Percentiles rank a stretch among this genome's conserved stretches.
phyloP scores from a whole-genome alignment of 2,329 filamentous ascomycete genomes.

The Rutstroemia sp. region DNA sequence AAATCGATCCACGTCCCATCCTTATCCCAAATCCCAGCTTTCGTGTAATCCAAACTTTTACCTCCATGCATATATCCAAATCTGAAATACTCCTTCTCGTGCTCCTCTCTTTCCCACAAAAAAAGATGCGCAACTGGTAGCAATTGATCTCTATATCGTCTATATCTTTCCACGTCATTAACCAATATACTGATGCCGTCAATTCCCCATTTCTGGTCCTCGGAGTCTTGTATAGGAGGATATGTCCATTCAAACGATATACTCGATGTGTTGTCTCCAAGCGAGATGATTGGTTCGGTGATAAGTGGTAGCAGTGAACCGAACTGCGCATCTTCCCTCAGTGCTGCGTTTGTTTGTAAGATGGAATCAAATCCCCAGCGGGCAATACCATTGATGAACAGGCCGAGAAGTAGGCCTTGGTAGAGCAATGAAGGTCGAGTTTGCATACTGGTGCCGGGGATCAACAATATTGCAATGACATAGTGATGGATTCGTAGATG shows the following conservation, averaged over 20 bases:
- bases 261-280: conserved; percentile 41
- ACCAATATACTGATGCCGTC: conserved; percentile 75
- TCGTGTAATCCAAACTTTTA: conserved; percentile 61
- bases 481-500: conserved; percentile 92
- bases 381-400: conserved; percentile 91
- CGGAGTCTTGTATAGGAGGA: conserved; percentile 33
- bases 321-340: conserved; percentile 61
- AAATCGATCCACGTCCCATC: conserved; percentile 61
- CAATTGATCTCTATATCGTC: conserved; percentile 57
- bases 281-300: conserved; percentile 38
- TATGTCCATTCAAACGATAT: conserved; percentile 29
- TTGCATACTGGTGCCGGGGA: conserved; percentile 84
- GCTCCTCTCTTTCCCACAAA: conserved; percentile 48
- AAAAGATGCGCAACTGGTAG: conserved; percentile 40
- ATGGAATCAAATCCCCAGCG: conserved; percentile 90
- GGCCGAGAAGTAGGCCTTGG: conserved; percentile 80
- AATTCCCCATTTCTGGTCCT: conserved; percentile 32
- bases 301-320: conserved; percentile 54
- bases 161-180: conserved; percentile 77
- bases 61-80: conserved; percentile 68
- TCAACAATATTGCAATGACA: conserved; percentile 75
- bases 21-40: conserved; percentile 61
- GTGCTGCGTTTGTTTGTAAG: conserved; percentile 68
- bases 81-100: conserved; percentile 63
- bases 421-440: conserved; percentile 79